A percentile compares a stretch with the other conserved stretches of the same genome.
Evolutionary conservation across 1,284 basidiomycete genomes (phyloP).

Genomic region (Abortiporus biennis): DNA sequence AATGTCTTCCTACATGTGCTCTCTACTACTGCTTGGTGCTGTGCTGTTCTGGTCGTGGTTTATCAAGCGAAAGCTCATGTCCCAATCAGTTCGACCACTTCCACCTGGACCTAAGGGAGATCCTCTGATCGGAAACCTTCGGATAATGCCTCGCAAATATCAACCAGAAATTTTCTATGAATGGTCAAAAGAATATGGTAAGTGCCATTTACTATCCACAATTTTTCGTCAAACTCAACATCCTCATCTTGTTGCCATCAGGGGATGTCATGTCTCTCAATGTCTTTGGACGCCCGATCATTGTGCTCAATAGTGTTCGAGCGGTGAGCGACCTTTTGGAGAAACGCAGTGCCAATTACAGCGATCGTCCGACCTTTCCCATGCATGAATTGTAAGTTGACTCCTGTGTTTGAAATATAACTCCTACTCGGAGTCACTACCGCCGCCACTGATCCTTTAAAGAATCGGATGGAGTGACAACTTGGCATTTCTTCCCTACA

Average conservation of each 20-base stretch:
- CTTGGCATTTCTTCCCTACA: not conserved
- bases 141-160: not conserved
- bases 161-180: not conserved
- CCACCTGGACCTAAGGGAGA: constrained; percentile 9
- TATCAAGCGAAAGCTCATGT: too few species aligned
- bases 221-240: not conserved
- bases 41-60: too few species aligned
- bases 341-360: constrained; percentile 16
- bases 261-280: constrained; percentile 16
- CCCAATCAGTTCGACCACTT: too few species aligned
- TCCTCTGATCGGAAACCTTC: constrained; percentile 3
- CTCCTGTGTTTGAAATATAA: not conserved
- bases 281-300: constrained; percentile 10
- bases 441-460: not conserved
- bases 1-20: too few species aligned
- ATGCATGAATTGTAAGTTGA: constrained; percentile 12
- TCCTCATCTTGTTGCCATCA: constrained; percentile 2
- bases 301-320: constrained; percentile 10
- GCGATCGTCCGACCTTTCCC: constrained; percentile 8
- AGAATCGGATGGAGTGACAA: constrained; percentile 11
- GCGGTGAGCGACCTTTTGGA: constrained; percentile 15
- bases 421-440: not conserved
- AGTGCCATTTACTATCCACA: not conserved
- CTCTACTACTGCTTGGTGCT: too few species aligned
- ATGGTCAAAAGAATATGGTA: constrained; percentile 4